A percentile compares a stretch with the other conserved stretches of the same genome.
These are phyloP conservation scores for Blastobotrys americana DNA, from an alignment of 805 yeast genomes.

Conservation along the genomic window DNA sequence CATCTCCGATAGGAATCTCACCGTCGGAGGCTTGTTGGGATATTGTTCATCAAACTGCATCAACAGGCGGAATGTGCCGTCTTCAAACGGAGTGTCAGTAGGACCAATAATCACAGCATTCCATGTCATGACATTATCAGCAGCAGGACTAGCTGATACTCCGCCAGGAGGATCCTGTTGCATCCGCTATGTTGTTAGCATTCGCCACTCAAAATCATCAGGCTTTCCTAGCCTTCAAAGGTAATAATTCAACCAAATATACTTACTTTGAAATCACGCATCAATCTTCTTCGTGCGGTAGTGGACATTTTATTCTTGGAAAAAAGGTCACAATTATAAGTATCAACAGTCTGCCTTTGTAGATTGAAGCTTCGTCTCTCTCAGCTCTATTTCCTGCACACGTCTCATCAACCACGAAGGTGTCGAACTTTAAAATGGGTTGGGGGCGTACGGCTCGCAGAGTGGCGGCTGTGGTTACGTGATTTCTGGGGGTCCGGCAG, in stretches of 20 bases:
- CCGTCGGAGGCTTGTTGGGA: slow-evolving; percentile 94
- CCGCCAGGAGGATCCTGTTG: slow-evolving; percentile 98
- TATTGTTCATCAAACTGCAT: slow-evolving; percentile 93
- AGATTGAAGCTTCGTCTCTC: too few relatives aligned
- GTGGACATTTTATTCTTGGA: slow-evolving; percentile 68
- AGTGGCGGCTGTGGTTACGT: too few relatives aligned
- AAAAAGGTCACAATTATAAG: too few relatives aligned
- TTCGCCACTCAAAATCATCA: too few relatives aligned
- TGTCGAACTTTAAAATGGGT: too few relatives aligned
- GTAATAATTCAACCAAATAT: too few relatives aligned
- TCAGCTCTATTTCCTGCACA: too few relatives aligned
- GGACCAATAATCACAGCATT: slow-evolving; percentile 98
- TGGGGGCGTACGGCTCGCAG: too few relatives aligned
- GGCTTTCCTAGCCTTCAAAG: too few relatives aligned
- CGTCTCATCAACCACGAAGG: too few relatives aligned
- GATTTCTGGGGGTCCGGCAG: too few relatives aligned
- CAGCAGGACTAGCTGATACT: slow-evolving; percentile 92
- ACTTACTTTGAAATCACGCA: slow-evolving; percentile 92
- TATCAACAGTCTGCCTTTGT: too few relatives aligned
- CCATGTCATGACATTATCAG: slow-evolving; percentile 96
- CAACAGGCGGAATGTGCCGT: slow-evolving; percentile 85
- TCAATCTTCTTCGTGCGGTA: slow-evolving; percentile 95
- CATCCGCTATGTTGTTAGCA: slow-evolving; percentile 51
- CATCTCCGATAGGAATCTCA: slow-evolving; percentile 87
- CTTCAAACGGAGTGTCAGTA: slow-evolving; percentile 95